Evolutionary conservation across 202 grass and related monocot genomes (phyloP), one percentile per base, ranked within the genome.

Genomic region (Schoenoplectus tabernaemontani): DNA sequence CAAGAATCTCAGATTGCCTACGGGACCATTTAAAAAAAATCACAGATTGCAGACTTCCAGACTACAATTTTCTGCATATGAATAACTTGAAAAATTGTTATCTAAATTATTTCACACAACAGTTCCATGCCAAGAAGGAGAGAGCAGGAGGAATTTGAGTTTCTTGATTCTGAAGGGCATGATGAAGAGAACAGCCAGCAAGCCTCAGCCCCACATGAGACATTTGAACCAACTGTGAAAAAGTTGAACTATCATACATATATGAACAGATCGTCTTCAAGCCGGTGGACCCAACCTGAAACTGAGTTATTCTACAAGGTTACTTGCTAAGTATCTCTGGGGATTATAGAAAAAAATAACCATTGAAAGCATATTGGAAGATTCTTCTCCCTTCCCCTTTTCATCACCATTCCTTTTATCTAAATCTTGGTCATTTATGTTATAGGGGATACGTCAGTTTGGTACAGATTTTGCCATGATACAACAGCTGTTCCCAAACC

Each of bases 381-480:
- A 87, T 63, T 24, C 64, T 5, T 17, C 19, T 1, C 34, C 79
- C 44, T 77, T 2, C 16, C 26, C 46, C 69, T 12, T 26, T 4
- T 48, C 17, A 82, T 76, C 72, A 8, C 59, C 24, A 57, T 82
- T 72, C 50, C 32, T 23, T 83, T 68, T 54, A 28, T 84, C 32
- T 64, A 69, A 59, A 34, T 34, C 12, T 32, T 64, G 32, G 20
- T 82, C 70, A 48, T 54, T 86, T 85, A 46, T 78, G 26, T 41
- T 82, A 19, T 86, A 98, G 95, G 95, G 89, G 68, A 87, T 98
- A 81, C 82, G 60, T 44, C 95, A 98, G 76, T 94, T 98, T 92
- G 95, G 95, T 64, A 92, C 86, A 2, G 95, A 98, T 87, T 98
- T 98, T 87, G 86, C 85, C 63, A 98, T 98, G 91, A 94, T 98